A percentile compares a stretch with the other conserved stretches of the same genome.
These are phyloP conservation scores for Cystobasidium pallidum DNA, from an alignment of 1,284 basidiomycete genomes.

Conservation along the genomic window DNA sequence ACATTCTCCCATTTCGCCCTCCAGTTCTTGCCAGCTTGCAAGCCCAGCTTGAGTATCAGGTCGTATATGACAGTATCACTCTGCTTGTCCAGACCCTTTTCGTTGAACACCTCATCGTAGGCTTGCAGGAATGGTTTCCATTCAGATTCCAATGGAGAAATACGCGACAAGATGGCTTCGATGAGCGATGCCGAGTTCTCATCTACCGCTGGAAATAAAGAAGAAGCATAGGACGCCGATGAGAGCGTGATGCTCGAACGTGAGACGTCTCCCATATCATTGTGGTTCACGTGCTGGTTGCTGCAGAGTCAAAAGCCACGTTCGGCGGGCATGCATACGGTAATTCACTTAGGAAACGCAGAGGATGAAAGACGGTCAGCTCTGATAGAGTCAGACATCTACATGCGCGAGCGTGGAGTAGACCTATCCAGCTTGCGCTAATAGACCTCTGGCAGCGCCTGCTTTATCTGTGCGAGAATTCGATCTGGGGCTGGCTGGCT, in stretches of 20 bases:
- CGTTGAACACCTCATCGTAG: slow-evolving; percentile 43
- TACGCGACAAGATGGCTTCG: slow-evolving; percentile 34
- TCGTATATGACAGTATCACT: slow-evolving; percentile 41
- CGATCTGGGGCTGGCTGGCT: background rate
- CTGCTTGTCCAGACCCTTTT: slow-evolving; percentile 30
- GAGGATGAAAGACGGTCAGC: too few species aligned
- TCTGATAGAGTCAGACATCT: too few species aligned
- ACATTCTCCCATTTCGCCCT: slow-evolving; percentile 44
- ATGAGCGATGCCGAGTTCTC: slow-evolving; percentile 27
- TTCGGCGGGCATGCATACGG: background rate
- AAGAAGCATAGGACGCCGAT: slow-evolving; percentile 39
- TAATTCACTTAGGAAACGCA: too few species aligned
- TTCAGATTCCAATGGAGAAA: slow-evolving; percentile 18
- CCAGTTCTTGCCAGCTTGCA: slow-evolving; percentile 44
- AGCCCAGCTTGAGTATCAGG: slow-evolving; percentile 37
- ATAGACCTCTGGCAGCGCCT: background rate
- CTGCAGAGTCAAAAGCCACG: slow-evolving; percentile 8
- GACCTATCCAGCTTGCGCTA: too few species aligned
- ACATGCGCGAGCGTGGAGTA: too few species aligned
- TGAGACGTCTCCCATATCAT: slow-evolving; percentile 42
- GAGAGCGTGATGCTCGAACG: slow-evolving; percentile 38
- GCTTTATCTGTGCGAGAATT: background rate
- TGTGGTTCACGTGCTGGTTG: slow-evolving; percentile 6
- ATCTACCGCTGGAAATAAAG: slow-evolving; percentile 36
- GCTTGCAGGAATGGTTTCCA: slow-evolving; percentile 38